phyloP scores from a whole-genome alignment of 805 yeast genomes.

The Cyberlindnera maritima region DNA sequence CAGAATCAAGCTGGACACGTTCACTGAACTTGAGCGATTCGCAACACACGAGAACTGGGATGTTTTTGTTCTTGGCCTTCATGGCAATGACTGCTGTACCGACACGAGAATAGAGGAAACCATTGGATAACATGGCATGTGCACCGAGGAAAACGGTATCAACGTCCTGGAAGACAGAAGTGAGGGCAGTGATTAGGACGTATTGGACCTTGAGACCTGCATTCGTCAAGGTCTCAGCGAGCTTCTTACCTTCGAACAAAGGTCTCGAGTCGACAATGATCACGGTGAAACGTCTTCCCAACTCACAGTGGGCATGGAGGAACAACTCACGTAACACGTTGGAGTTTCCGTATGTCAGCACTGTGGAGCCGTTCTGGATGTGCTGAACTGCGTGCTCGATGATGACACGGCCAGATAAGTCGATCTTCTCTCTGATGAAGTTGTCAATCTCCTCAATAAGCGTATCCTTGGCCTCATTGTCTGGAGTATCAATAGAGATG shows the following conservation, averaged over 20 bases:
- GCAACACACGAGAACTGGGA: slow-evolving; percentile 94
- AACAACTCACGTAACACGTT: slow-evolving; percentile 77
- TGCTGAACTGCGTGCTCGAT: slow-evolving; percentile 77
- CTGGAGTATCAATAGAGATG: slow-evolving; percentile 66
- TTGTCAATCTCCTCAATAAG: slow-evolving; percentile 70
- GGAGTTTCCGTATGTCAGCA: slow-evolving; percentile 86
- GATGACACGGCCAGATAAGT: slow-evolving; percentile 78
- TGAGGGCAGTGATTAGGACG: slow-evolving; percentile 72
- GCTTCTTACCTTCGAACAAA: slow-evolving; percentile 83
- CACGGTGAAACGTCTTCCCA: slow-evolving; percentile 70
- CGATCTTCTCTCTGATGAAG: slow-evolving; percentile 81
- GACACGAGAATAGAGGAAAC: slow-evolving; percentile 86
- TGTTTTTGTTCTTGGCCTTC: slow-evolving; percentile 82
- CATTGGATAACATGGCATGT: slow-evolving; percentile 95
- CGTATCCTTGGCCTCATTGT: slow-evolving; percentile 57
- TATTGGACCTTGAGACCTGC: slow-evolving; percentile 71
- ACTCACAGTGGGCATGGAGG: slow-evolving; percentile 58
- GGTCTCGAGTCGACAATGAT: slow-evolving; percentile 93
- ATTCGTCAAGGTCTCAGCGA: slow-evolving; percentile 61
- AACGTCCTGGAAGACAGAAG: slow-evolving; percentile 80
- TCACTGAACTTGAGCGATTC: slow-evolving; percentile 94
- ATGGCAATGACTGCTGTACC: slow-evolving; percentile 94
- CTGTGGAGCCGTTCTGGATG: slow-evolving; percentile 70
- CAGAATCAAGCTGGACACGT: slow-evolving; percentile 94
- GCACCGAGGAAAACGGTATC: slow-evolving; percentile 94